Percentiles rank a stretch among this genome's conserved stretches.
These are phyloP conservation scores for Chalciporus piperatus DNA, from an alignment of 768 basidiomycete species.

Conservation along the genomic window DNA sequence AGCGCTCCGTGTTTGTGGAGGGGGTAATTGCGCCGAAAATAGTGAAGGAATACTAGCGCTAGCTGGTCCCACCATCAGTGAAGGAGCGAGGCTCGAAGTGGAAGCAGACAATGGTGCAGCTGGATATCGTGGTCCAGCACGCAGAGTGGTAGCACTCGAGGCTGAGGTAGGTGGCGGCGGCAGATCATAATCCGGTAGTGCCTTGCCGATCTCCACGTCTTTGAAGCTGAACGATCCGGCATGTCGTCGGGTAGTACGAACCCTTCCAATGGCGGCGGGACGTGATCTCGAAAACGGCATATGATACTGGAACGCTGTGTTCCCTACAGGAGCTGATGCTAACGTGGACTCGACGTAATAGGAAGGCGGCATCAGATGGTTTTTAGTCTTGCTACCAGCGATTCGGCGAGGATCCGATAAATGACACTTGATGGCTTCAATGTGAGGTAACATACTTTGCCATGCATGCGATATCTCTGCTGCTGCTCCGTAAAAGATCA, in stretches of 20 bases:
- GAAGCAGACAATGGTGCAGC: constrained; percentile 36
- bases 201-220: constrained; percentile 86
- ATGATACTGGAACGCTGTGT: constrained; percentile 19
- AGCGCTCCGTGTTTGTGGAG: constrained; percentile 9
- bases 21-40: constrained; percentile 12
- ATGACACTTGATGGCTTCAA: constrained; percentile 66
- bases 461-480: constrained; percentile 87
- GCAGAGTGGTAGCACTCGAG: constrained; percentile 31
- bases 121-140: constrained; percentile 50
- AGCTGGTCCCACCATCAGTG: constrained; percentile 2
- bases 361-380: constrained; percentile 24
- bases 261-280: constrained; percentile 35
- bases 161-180: constrained; percentile 23
- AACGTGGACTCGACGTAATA: constrained; percentile 26
- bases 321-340: constrained; percentile 25
- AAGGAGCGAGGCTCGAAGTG: constrained; percentile 16
- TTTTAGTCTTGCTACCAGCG: constrained; percentile 29
- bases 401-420: constrained; percentile 46
- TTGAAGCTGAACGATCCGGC: constrained; percentile 95
- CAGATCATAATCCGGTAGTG: constrained; percentile 62
- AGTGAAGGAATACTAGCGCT: constrained; percentile 4
- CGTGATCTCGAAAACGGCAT: constrained; percentile 31
- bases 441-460: constrained; percentile 69
- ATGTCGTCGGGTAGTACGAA: constrained; percentile 69
- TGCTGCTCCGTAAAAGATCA: constrained; percentile 86